Base-by-base conservation (phyloP, 352 stramenopile genomes). In the Phytophthora vignae region DNA sequence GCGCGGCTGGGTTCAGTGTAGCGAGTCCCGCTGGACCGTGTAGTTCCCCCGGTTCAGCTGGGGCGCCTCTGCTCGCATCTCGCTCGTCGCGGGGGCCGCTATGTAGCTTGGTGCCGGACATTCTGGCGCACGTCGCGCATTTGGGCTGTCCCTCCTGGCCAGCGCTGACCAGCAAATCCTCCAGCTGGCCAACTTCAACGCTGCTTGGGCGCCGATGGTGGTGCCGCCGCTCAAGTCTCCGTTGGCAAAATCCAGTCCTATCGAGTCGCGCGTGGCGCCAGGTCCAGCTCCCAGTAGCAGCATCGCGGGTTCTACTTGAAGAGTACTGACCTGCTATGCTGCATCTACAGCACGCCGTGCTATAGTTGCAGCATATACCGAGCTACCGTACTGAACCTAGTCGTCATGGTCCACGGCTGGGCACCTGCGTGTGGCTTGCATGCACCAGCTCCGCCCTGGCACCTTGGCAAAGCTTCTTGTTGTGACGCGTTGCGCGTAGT, bases 91-190 rank as follows among this genome's bases (percentile, higher is more conserved):
- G 29, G 60, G 15, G 42, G 11, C 15, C 25, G 33, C 8, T n/a
- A n/a, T n/a, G n/a, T 63, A 65, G 50, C 40, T 61, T 54, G 7
- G 48, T 19, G 48, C 48, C 48, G n/a, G 48, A 54, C n/a, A 27
- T 22, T 50, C 69, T 73, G 65, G 62, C 69, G 64, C 58, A 69
- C 36, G 69, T 60, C 58, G 21, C 57, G 55, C 62, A 58, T 65
- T 74, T 73, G 31, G 69, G 64, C 69, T 76, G 63, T 76, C 69
- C 44, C 53, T 65, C 57, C 69, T 65, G 69, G 57, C 67, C 65
- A 67, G 21, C n/a, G 38, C 61, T 67, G 55, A 48, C 42, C 50
- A 63, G 46, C 61, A 74, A 59, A 67, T 61, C 64, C 60, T 40
- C 31, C 56, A 57, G 56, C 69, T 68, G 62, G 31, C 50, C 50